These are phyloP conservation scores for Coemansia sp. DNA, from an alignment of 192 early-diverging fungal species.

Conservation along the genomic window DNA sequence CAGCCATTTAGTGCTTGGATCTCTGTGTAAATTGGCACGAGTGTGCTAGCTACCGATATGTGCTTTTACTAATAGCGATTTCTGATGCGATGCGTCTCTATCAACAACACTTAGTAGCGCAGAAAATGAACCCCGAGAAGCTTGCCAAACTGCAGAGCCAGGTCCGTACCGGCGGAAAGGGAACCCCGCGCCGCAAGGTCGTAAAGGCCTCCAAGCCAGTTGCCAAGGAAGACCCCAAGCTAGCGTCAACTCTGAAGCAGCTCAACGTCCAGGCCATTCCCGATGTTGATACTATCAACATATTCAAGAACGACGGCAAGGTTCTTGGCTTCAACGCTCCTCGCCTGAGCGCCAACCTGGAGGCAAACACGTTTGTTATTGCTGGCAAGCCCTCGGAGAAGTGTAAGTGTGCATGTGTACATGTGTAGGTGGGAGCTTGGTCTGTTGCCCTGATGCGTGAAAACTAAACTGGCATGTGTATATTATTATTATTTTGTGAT, in stretches of 20 bases:
- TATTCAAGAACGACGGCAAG: constrained; percentile 94
- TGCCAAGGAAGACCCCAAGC: constrained; percentile 92
- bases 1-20: not conserved
- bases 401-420: constrained; percentile 24
- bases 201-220: constrained; percentile 57
- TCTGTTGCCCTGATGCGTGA: not conserved
- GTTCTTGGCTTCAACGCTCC: constrained; percentile 90
- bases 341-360: constrained; percentile 77
- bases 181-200: constrained; percentile 97
- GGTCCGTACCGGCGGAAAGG: constrained; percentile 88
- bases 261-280: constrained; percentile 83
- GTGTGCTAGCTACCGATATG: not conserved
- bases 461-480: not conserved
- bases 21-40: not conserved
- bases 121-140: constrained; percentile 82
- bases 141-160: constrained; percentile 90
- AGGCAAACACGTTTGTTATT: constrained; percentile 95
- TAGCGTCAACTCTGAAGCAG: constrained; percentile 87
- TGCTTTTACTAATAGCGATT: not conserved
- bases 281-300: constrained; percentile 96
- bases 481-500: not conserved
- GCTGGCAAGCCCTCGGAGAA: constrained; percentile 73
- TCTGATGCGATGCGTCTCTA: not conserved
- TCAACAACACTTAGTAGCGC: constrained; percentile 3
- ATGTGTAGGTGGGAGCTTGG: not conserved